A percentile compares a stretch with the other conserved stretches of the same genome.
Conservation (phyloP, 345 rosid species). For the Lumnitzera littorea region DNA sequence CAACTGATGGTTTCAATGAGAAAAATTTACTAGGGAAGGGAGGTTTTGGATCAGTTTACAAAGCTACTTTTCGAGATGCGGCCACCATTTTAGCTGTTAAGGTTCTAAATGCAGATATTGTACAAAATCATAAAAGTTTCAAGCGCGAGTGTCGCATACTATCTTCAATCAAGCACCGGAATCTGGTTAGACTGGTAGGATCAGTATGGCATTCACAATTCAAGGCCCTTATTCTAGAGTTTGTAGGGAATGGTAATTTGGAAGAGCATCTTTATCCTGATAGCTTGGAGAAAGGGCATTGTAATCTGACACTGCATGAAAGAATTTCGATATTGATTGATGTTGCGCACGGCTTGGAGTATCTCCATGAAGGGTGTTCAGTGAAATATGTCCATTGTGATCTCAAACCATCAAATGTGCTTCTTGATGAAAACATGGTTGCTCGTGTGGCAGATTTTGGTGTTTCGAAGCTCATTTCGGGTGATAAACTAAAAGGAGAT, state of each 20-base stretch:
- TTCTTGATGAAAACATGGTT: conserved; percentile 14
- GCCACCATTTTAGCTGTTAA: conserved; percentile 4
- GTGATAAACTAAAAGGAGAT: background rate
- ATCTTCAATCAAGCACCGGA: conserved; percentile 8
- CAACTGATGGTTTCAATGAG: conserved; percentile 9
- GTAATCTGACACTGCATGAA: conserved; percentile 1
- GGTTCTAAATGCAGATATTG: conserved; percentile 3
- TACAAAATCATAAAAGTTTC: conserved; percentile 3
- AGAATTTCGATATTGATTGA: conserved; percentile 5
- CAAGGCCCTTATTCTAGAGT: conserved; percentile 12
- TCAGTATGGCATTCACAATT: conserved; percentile 6
- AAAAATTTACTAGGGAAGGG: conserved; percentile 10
- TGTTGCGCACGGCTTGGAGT: conserved; percentile 8
- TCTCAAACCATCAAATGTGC: conserved; percentile 16
- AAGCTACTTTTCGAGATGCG: background rate
- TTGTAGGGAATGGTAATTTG: conserved; percentile 5
- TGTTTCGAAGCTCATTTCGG: conserved; percentile 7
- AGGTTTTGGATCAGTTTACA: conserved; percentile 13
- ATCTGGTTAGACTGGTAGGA: conserved; percentile 9
- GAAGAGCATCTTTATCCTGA: conserved; percentile 7
- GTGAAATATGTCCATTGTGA: conserved; percentile 14
- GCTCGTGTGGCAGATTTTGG: conserved; percentile 20
- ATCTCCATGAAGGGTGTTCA: conserved; percentile 9
- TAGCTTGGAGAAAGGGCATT: background rate
- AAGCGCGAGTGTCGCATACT: conserved; percentile 7